Evolutionary conservation across 176 grass and related monocot species (phyloP).

Genomic region (Guadua angustifolia): DNA sequence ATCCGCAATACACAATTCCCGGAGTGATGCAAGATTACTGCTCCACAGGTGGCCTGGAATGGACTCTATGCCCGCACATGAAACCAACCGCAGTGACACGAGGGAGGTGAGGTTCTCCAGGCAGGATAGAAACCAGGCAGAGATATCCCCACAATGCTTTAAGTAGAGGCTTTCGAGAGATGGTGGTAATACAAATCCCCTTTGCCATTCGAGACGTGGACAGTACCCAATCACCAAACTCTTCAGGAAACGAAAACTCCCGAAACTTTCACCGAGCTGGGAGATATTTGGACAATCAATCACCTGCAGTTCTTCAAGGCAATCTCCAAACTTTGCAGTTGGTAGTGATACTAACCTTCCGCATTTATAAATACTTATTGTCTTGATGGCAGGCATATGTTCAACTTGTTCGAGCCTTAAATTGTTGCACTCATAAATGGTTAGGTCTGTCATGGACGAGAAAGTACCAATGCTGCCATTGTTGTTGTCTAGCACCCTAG

Average conservation of each 20-base stretch:
- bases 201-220: background rate
- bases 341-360: background rate
- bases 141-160: background rate
- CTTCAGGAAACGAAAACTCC: background rate
- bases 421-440: background rate
- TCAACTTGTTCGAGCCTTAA: background rate
- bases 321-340: background rate
- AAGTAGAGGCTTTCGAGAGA: background rate
- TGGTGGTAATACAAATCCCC: background rate
- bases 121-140: background rate
- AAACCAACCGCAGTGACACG: fast-evolving
- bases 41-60: too few relatives aligned
- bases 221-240: background rate
- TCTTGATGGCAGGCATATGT: background rate
- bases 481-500: too few relatives aligned
- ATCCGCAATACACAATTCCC: fast-evolving
- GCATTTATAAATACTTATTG: background rate
- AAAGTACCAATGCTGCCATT: too few relatives aligned
- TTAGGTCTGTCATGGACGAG: background rate
- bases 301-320: too few relatives aligned
- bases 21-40: too few relatives aligned
- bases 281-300: too few relatives aligned
- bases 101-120: background rate
- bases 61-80: background rate
- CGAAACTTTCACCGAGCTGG: background rate